Conservation (phyloP, 768 basidiomycete species). For the Hortiboletus campestris region DNA sequence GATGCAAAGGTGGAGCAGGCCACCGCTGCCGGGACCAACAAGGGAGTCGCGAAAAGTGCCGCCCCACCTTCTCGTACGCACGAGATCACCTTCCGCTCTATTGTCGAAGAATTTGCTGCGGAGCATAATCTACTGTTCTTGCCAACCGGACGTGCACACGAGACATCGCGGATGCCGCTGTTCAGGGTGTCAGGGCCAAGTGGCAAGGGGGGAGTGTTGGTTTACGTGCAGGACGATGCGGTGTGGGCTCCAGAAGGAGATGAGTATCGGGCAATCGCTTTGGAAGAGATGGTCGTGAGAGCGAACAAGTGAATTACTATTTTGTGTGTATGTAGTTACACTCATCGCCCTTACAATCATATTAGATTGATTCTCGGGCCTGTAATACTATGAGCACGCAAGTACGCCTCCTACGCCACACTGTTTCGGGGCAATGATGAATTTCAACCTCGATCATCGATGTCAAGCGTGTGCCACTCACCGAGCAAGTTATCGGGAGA, state of each 20-base stretch:
- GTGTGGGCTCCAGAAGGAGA: constrained; percentile 80
- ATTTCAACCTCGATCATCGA: too few relatives aligned
- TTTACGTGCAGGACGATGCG: constrained; percentile 91
- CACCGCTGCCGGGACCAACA: constrained; percentile 29
- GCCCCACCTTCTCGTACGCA: constrained; percentile 50
- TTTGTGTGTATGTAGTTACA: not conserved
- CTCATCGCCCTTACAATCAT: not conserved
- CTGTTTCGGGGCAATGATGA: too few relatives aligned
- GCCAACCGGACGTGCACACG: constrained; percentile 82
- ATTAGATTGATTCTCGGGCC: too few relatives aligned
- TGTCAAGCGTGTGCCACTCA: too few relatives aligned
- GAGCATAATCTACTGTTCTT: constrained; percentile 86
- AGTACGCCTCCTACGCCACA: too few relatives aligned
- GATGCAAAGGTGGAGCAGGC: constrained; percentile 54
- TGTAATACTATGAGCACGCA: too few relatives aligned
- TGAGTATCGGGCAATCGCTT: constrained; percentile 69
- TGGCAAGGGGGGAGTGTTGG: constrained; percentile 82
- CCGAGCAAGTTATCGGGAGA: too few relatives aligned
- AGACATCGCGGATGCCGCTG: constrained; percentile 82
- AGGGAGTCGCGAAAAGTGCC: constrained; percentile 34
- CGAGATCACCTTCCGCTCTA: constrained; percentile 89
- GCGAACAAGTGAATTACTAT: constrained; percentile 37
- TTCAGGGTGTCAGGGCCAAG: constrained; percentile 82
- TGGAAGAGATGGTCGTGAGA: constrained; percentile 86
- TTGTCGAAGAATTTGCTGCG: constrained; percentile 89